Evolutionary conservation across 129 eudicot species (phyloP), one percentile per base, ranked within the genome.

Genomic region (Chrysanthemum lavandulifolium): DNA sequence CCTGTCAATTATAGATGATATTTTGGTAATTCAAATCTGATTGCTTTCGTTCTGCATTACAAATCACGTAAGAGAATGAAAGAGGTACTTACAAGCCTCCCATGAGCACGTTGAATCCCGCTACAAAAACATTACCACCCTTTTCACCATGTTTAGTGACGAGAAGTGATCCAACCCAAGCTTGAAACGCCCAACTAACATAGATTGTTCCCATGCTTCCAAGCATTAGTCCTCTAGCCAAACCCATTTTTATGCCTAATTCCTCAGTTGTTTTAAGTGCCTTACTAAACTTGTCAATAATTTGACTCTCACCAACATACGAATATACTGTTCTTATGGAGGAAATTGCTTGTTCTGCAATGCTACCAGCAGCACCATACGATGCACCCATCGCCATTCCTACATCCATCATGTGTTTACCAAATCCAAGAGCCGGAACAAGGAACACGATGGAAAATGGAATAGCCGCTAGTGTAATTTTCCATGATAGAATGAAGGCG

Each of bases 271-370:
- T 67, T 83, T 79, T 61, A 15, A 83, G 83, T 36, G 87, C 84
- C 29, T 76, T 45, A 49, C 77, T 79, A 40, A 83, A 77, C 62
- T 75, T 72, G 33, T 53, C 61, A 12, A 79, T 15, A 3, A 82
- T 83, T 50, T 79, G 82, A 27, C 16, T 65, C 82, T 83, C 87
- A 50, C 87, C 87, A 6, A 79, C 87, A 36, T 77, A 83, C 0
- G 87, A 79, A 76, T 79, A 83, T 0, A 83, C 87, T 0, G 87
- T 83, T 67, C 87, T 74, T 61, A 79, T 72, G 56, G 87, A 83
- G 56, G 87, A 83, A 6, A 83, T 76, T 3, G 87, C 87, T 72
- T 83, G 84, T 72, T 79, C 84, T 67, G 84, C 87, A 67, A 79
- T 79, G 6, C 82, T 75, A 25, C 87, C 84, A n/a, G 87, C 79